phyloP scores from a whole-genome alignment of 768 basidiomycete genomes.

The Lyophyllum semitale region DNA sequence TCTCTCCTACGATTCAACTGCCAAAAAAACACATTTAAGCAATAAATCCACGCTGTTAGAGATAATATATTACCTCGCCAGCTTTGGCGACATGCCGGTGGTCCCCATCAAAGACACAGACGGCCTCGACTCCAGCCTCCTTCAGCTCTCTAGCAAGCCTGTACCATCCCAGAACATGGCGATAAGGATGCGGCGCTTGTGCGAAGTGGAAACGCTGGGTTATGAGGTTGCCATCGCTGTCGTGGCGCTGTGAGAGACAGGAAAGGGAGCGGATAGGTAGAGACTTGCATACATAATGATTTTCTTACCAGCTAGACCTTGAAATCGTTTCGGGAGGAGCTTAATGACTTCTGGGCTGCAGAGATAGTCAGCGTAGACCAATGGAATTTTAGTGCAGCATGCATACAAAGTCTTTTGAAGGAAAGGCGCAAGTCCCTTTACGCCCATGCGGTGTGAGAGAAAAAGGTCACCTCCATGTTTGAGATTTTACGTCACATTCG shows the following conservation, averaged over 20 bases:
- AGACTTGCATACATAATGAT: conserved; percentile 66
- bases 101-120: conserved; percentile 83
- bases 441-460: conserved; percentile 53
- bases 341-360: conserved; percentile 66
- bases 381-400: neutral
- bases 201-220: conserved; percentile 83
- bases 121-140: conserved; percentile 53
- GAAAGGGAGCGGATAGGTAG: conserved; percentile 7
- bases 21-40: neutral
- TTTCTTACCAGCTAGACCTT: conserved; percentile 61
- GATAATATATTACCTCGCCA: conserved; percentile 53
- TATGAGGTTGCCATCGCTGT: conserved; percentile 83
- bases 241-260: conserved; percentile 7
- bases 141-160: conserved; percentile 63
- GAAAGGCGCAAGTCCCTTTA: conserved; percentile 69
- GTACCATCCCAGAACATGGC: conserved; percentile 83
- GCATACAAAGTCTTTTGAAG: conserved; percentile 63
- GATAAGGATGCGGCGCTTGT: conserved; percentile 58
- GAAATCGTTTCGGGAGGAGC: conserved; percentile 64
- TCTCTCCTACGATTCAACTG: conserved; percentile 61
- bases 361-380: neutral
- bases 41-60: neutral
- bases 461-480: neutral
- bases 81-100: conserved; percentile 68
- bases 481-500: neutral